Evolutionary conservation across 345 rosid species (phyloP), one percentile per base, ranked within the genome.

Genomic region (Linum usitatissimum): DNA sequence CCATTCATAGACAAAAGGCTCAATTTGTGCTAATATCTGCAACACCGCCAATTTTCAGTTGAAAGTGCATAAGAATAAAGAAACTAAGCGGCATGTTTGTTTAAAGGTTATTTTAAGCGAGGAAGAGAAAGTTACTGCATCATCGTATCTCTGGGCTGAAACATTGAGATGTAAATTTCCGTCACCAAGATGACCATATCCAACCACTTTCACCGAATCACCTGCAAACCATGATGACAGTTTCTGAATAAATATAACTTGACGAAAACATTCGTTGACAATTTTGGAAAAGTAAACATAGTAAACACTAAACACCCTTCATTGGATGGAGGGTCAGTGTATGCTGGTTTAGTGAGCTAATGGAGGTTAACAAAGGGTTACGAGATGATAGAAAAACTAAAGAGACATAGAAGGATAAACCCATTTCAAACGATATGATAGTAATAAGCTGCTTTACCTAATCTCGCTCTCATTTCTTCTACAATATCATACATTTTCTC

Each of bases 1-100:
- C 99, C 97, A 93, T 75, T 90, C 90, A 40, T 93, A 90, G 51
- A 93, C 92, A 66, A 71, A 87, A 1, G 99, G 99, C 69, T 93
- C 97, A 23, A 93, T 79, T 72, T 80, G 83, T 36, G 83, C 77
- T 59, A 90, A 79, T 76, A 90, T 71, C 99, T 93, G 86, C 63
- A 51, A 57, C 12, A 34, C 3, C 28, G 53, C 15, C 38, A 12
- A 0, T 55, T 60, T 42, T 40, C 15, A 23, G 17, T 30, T n/a
- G 57, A 23, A 17, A 17, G 9, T 34, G 38, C 21, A 3, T 15
- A 18, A 59, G 21, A 28, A 28, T 63, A 54, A 51, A 1, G 23
- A 10, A 9, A 2, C 19, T 31, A 8, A 20, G 7, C 15, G 3
- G 14, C 10, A 58, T 20, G 30, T 54, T 17, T 14, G 9, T 21